Conservation (phyloP, 1,284 basidiomycete species). For the Mycosarcoma mackinlayi region DNA sequence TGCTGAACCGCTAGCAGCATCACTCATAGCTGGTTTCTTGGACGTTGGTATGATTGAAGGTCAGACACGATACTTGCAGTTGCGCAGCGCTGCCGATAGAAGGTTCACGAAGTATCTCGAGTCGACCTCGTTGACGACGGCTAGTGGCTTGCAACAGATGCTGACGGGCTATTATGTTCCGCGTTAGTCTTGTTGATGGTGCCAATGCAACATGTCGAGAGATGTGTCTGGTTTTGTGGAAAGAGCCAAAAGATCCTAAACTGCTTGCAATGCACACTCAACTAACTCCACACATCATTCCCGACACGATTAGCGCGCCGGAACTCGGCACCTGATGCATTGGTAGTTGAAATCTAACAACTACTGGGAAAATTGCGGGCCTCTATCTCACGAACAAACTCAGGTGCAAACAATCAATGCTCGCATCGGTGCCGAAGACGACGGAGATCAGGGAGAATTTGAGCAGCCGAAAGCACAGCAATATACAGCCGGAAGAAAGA, state of each 20-base stretch:
- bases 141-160: not conserved
- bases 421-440: not conserved
- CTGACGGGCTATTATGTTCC: not conserved
- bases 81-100: not conserved
- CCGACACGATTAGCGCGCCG: constrained; percentile 3
- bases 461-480: no score
- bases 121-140: not conserved
- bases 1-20: constrained; percentile 34
- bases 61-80: not conserved
- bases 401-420: constrained; percentile 5
- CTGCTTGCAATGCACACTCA: no score
- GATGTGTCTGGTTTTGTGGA: constrained; percentile 4
- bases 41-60: not conserved
- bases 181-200: not conserved
- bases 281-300: no score
- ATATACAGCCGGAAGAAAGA: no score
- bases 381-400: no score
- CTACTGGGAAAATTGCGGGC: no score
- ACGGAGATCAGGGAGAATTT: no score
- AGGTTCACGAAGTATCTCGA: no score
- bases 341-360: no score
- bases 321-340: not conserved
- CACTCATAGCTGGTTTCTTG: constrained; percentile 15
- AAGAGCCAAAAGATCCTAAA: no score
- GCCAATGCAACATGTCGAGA: not conserved